Base-by-base conservation (phyloP, 2,329 filamentous ascomycete species). In the Dryadomyces quercivorus region DNA sequence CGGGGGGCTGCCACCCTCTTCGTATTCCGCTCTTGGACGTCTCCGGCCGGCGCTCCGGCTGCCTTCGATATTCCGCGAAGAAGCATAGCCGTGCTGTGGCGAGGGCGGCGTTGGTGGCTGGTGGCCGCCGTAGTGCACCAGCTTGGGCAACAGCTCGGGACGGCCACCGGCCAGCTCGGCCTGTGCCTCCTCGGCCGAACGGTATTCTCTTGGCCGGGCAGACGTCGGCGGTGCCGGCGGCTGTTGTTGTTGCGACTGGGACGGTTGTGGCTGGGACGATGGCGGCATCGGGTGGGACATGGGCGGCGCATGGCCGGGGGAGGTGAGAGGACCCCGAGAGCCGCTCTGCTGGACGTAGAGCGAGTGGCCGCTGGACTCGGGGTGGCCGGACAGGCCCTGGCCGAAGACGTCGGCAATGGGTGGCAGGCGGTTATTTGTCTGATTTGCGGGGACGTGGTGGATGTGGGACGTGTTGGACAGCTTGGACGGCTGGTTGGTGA, bases 381-480 rank as follows among this genome's bases (percentile, higher is more conserved):
- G 72, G 70, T 84, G 75, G 61, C 80, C 69, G 61, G 81, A 74
- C 61, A 95, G 75, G 38, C 84, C 78, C 63, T 94, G 88, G 18
- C 88, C 88, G 64, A 98, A 96, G 15, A 98, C 93, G 65, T 97
- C 93, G 42, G 88, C 85, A 56, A 98, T 93, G 2, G 93, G 92
- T 2, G 93, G 93, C 50, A 98, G 77, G 38, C 92, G 85, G 69
- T 97, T 97, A 68, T 81, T 85, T 2, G 90, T 96, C 70, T 96
- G 92, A 55, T 81, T 85, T 21, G 89, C 90, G 12, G 88, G 89
- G 3, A 91, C 78, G 65, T 95, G 90, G 69, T 95, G 89, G 64
- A 96, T 93, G 67, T 95, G 90, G 21, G 88, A 92, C 1, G 85
- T 90, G 64, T 84, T 88, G 20, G 86, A 85, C 52, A 95, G 76